phyloP scores from a whole-genome alignment of 2,329 filamentous ascomycete genomes.

The Ceratocystis cubensis region DNA sequence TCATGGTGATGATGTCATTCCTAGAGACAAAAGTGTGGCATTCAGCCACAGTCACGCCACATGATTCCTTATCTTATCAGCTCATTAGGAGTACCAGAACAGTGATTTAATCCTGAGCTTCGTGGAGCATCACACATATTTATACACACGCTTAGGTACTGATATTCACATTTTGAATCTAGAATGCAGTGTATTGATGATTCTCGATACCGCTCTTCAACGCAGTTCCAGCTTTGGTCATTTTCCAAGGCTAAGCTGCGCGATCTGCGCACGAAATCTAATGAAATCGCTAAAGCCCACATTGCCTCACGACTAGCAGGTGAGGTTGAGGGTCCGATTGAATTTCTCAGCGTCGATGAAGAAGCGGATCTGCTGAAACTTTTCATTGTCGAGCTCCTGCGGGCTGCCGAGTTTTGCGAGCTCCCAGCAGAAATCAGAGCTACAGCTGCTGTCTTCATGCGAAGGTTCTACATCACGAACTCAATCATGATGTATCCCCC shows the following conservation, averaged over 20 bases:
- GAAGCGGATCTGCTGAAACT: slow-evolving; percentile 71
- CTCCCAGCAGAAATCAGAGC: slow-evolving; percentile 31
- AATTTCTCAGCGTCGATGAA: slow-evolving; percentile 72
- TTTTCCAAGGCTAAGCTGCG: slow-evolving; percentile 64
- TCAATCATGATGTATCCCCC: slow-evolving; percentile 94
- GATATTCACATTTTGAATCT: neutral
- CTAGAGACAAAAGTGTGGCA: neutral
- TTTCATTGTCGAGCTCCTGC: slow-evolving; percentile 51
- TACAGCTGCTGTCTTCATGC: slow-evolving; percentile 79
- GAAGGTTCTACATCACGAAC: slow-evolving; percentile 91
- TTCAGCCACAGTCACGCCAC: neutral
- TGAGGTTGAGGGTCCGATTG: slow-evolving; percentile 29
- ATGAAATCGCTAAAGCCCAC: slow-evolving; percentile 54
- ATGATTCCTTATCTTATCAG: neutral
- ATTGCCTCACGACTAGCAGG: slow-evolving; percentile 41
- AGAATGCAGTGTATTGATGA: slow-evolving; percentile 47
- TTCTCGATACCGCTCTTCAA: slow-evolving; percentile 76
- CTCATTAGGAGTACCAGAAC: neutral
- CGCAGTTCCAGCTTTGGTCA: slow-evolving; percentile 86
- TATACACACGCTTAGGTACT: neutral
- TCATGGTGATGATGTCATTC: neutral
- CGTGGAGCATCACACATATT: neutral
- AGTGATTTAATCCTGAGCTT: neutral
- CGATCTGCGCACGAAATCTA: slow-evolving; percentile 64
- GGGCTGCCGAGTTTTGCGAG: slow-evolving; percentile 40